Base-by-base conservation (phyloP, 495 filamentous ascomycete species). In the Penicillium silybi region DNA sequence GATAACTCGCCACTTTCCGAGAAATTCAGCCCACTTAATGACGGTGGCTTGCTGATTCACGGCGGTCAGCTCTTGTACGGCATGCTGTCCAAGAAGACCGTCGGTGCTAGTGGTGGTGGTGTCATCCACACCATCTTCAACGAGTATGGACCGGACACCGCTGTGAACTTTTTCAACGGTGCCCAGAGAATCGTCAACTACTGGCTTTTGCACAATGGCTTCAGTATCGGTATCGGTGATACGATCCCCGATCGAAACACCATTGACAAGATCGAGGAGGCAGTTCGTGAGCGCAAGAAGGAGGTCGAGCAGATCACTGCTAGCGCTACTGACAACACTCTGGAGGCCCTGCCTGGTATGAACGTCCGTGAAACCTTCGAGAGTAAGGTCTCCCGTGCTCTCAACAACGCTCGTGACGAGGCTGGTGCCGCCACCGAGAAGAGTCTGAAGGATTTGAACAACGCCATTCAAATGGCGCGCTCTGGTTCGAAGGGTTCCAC, bases 321-420 rank as follows among this genome's bases (percentile, higher is more conserved):
- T 7, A 76, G 78, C 53, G 93, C 95, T 2, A 92, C 90, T 2
- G 83, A 85, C 23, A 95, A 96, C 59, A 72, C 84, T 46, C 80
- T 99, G 13, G 92, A 99, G 63, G 77, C 91, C 17, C 71, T 92
- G 38, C 93, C 93, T 16, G 93, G 93, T 77, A 96, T 97, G 92
- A 97, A 91, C 59, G 85, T 97, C 38, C 89, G 93, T 75, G 92
- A 96, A 68, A 97, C 95, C 0, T 99, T 99, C 64, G 93, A 99
- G 71, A 90, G 83, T 72, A 88, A 92, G 70, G 93, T 97, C 22
- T 95, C 90, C 4, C 89, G 90, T 66, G 89, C 89, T 39, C 75
- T 99, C 45, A 97, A 97, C 71, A 89, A 84, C 42, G 93, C 95
- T 48, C 93, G 93, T 84, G 95, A 99, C 64, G 86, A 89, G 62